These are phyloP conservation scores for Fraxinus sp. DNA, from an alignment of 305 asterid species.

Conservation along the genomic window DNA sequence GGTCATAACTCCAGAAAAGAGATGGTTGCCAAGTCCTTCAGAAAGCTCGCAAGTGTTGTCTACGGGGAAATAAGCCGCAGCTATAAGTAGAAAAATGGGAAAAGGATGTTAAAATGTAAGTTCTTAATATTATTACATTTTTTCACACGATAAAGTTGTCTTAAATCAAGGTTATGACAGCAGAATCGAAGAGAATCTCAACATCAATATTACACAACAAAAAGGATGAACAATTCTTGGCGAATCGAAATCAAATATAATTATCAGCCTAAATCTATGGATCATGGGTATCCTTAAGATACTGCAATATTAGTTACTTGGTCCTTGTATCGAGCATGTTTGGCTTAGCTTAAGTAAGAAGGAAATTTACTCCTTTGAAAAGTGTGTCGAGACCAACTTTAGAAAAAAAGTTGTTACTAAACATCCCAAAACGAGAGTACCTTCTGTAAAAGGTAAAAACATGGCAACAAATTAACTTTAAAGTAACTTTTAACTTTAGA, in stretches of 20 bases:
- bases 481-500: background rate
- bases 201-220: background rate
- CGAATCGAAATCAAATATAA: background rate
- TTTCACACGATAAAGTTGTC: background rate
- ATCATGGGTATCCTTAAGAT: background rate
- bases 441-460: background rate
- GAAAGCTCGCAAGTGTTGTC: constrained; percentile 34
- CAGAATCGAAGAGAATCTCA: background rate
- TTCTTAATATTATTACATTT: background rate
- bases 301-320: background rate
- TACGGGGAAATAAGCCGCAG: constrained; percentile 36
- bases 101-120: background rate
- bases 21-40: constrained; percentile 54
- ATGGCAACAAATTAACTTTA: background rate
- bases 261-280: background rate
- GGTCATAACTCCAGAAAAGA: constrained; percentile 67
- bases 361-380: background rate
- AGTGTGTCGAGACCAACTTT: background rate
- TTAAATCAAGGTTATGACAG: background rate
- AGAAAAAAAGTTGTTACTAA: background rate
- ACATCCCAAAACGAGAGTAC: background rate
- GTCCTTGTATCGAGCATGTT: background rate
- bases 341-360: background rate
- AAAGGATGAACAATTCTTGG: background rate
- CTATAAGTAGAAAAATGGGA: constrained; percentile 11